A percentile compares a stretch with the other conserved stretches of the same genome.
Evolutionary conservation across 441 rosid genomes (phyloP).

Genomic region (Populus tomentosa): DNA sequence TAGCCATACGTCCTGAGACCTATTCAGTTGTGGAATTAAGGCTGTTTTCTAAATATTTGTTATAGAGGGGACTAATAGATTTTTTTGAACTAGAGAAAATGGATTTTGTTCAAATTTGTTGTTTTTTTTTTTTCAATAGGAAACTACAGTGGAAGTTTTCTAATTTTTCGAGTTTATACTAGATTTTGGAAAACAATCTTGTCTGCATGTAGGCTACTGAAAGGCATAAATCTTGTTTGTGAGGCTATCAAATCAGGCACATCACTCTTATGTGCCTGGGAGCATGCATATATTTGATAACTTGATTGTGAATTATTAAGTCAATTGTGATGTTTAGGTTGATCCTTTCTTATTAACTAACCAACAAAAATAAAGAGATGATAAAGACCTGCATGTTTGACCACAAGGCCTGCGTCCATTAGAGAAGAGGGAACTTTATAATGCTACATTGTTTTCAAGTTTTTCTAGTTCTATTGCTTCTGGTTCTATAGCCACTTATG

Average conservation of each 20-base stretch:
- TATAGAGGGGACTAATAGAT: not conserved
- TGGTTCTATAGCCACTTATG: not conserved
- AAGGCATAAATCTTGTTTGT: not conserved
- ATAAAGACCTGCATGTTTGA: not conserved
- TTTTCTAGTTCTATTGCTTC: not conserved
- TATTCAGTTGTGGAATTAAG: not conserved
- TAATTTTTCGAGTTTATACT: not conserved
- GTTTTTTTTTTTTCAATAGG: not conserved
- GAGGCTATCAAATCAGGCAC: not conserved
- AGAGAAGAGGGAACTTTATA: not conserved
- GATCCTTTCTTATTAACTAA: not conserved
- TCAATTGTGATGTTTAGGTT: not conserved
- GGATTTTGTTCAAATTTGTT: not conserved
- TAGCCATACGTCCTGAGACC: not conserved
- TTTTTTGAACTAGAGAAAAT: not conserved
- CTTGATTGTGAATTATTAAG: not conserved
- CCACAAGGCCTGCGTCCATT: not conserved
- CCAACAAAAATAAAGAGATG: not conserved
- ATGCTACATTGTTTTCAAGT: not conserved
- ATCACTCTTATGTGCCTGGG: not conserved
- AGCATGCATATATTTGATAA: not conserved
- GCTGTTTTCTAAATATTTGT: not conserved
- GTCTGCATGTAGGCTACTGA: not conserved
- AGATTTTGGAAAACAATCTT: not conserved
- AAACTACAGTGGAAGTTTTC: not conserved